Evolutionary conservation across 768 basidiomycete genomes (phyloP).

Genomic region (Leccinum subgranulosum): DNA sequence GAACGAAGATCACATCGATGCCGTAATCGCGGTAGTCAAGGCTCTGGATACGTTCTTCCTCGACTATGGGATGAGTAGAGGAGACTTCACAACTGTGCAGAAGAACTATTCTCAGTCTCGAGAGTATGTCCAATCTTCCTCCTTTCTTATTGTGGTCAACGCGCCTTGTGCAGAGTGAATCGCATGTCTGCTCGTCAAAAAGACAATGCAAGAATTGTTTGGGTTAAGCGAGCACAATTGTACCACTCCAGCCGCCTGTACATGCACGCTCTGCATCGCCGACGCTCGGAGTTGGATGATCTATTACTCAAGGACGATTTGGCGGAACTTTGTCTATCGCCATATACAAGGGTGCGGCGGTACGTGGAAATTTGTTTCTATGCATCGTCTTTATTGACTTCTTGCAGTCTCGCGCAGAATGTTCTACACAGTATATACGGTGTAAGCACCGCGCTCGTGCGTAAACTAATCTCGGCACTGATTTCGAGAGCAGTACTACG

Average conservation of each 20-base stretch:
- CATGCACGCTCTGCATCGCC: slow-evolving; percentile 73
- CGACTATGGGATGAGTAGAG: slow-evolving; percentile 61
- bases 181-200: slow-evolving; percentile 71
- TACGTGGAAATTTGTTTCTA: slow-evolving; percentile 30
- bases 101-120: slow-evolving; percentile 38
- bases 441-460: slow-evolving; percentile 37
- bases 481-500: slow-evolving; percentile 49
- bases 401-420: slow-evolving; percentile 60
- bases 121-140: slow-evolving; percentile 18
- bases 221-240: slow-evolving; percentile 73
- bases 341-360: slow-evolving; percentile 76
- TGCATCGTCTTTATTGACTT: slow-evolving; percentile 1
- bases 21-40: slow-evolving; percentile 67
- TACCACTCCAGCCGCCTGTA: slow-evolving; percentile 76
- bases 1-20: slow-evolving; percentile 82
- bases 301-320: slow-evolving; percentile 58
- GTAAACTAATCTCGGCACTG: slow-evolving; percentile 13
- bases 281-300: slow-evolving; percentile 73
- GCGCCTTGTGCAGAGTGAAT: slow-evolving; percentile 44
- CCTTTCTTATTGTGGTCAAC: neutral
- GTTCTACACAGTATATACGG: slow-evolving; percentile 62
- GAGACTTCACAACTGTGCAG: slow-evolving; percentile 59
- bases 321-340: slow-evolving; percentile 72
- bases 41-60: slow-evolving; percentile 76
- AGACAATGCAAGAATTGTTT: slow-evolving; percentile 69